These are phyloP conservation scores for Carallia brachiata DNA, from an alignment of 345 rosid genomes.

Conservation along the genomic window DNA sequence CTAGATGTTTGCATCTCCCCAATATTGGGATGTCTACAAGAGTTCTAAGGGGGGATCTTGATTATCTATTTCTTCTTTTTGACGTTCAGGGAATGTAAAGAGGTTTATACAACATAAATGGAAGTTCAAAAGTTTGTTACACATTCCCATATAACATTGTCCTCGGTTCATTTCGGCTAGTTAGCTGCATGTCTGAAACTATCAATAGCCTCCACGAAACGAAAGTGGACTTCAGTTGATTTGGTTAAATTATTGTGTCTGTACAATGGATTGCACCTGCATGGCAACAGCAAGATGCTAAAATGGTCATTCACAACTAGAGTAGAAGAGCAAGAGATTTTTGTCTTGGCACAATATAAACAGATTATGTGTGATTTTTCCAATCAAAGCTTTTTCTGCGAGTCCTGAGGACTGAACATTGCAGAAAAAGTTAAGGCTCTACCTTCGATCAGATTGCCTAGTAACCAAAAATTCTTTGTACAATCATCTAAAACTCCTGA, in stretches of 20 bases:
- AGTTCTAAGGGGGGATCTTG: background rate
- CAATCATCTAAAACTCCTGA: too few relatives aligned
- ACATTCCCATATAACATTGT: background rate
- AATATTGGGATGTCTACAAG: background rate
- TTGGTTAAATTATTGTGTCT: slow-evolving; percentile 20
- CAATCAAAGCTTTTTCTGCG: too few relatives aligned
- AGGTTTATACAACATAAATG: slow-evolving; percentile 15
- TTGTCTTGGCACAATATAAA: too few relatives aligned
- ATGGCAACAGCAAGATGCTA: slow-evolving; percentile 4
- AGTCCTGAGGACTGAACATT: too few relatives aligned
- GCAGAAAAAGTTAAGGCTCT: too few relatives aligned
- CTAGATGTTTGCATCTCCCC: background rate
- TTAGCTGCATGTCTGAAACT: background rate
- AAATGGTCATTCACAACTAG: too few relatives aligned
- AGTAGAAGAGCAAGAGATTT: too few relatives aligned
- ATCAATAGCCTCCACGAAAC: slow-evolving; percentile 1
- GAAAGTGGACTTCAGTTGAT: slow-evolving; percentile 3
- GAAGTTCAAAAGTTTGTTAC: background rate
- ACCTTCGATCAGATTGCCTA: too few relatives aligned
- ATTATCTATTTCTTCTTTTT: background rate
- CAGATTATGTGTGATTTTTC: too few relatives aligned
- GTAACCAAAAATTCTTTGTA: too few relatives aligned
- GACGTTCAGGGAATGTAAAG: background rate
- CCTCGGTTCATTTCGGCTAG: slow-evolving; percentile 1
- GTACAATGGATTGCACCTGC: slow-evolving; percentile 33